phyloP scores from a whole-genome alignment of 1,139 yeast species.

The Blastobotrys malaysiensis region DNA sequence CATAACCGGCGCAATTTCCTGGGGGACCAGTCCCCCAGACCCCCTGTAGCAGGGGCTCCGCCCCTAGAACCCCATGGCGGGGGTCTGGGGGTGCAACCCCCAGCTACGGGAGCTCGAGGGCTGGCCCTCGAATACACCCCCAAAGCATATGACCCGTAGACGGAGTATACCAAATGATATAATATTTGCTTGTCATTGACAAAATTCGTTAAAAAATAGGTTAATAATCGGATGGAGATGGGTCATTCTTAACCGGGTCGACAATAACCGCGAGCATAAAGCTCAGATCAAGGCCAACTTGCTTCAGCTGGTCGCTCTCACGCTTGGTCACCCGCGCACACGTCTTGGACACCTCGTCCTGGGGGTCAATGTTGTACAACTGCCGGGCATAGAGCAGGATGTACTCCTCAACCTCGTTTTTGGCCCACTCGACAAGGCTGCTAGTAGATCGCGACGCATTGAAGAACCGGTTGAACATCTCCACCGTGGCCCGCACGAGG shows the following conservation, averaged over 20 bases:
- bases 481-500: slow-evolving; percentile 45
- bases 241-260: background rate
- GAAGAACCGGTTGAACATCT: slow-evolving; percentile 44
- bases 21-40: too few species aligned
- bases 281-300: slow-evolving; percentile 69
- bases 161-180: too few species aligned
- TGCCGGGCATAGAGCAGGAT: slow-evolving; percentile 60
- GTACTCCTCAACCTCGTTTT: slow-evolving; percentile 57
- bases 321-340: slow-evolving; percentile 50
- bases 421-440: slow-evolving; percentile 63
- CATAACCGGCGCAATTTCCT: too few species aligned
- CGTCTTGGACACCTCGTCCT: slow-evolving; percentile 43
- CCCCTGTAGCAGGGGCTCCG: too few species aligned
- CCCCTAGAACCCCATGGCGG: too few species aligned
- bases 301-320: slow-evolving; percentile 59
- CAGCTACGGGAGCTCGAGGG: too few species aligned
- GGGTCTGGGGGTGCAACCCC: too few species aligned
- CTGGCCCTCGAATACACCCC: too few species aligned
- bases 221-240: background rate
- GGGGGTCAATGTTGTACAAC: slow-evolving; percentile 55
- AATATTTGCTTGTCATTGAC: too few species aligned
- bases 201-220: too few species aligned
- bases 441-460: slow-evolving; percentile 33
- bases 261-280: slow-evolving; percentile 31
- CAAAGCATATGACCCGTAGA: too few species aligned